Base-by-base conservation (phyloP, 2,329 filamentous ascomycete species). In the Alternaria dauci region DNA sequence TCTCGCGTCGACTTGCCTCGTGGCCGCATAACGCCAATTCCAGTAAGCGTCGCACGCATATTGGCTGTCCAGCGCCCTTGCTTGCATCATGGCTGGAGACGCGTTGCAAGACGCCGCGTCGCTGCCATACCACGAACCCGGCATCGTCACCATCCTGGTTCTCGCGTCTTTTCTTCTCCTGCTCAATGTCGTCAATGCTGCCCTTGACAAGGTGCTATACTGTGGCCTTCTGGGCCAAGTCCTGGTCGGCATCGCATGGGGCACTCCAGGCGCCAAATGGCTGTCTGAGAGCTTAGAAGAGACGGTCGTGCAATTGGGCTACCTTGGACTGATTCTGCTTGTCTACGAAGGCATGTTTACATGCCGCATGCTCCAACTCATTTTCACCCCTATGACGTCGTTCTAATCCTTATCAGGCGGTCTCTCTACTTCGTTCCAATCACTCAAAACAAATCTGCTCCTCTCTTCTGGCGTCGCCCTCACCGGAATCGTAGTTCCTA, bases 211-310 rank as follows among this genome's bases (percentile, higher is more conserved):
- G 14, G 66, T 86, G 0, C 71, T 91, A 0, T 91, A 89, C 73
- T 92, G 90, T 69, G 91, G 90, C 0, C 83, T 93, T 0, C 79
- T 93, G 7, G 91, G 90, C 1, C 89, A 94, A 68, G 83, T 94
- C 14, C 79, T 92, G 8, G 74, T 93, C 18, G 91, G 91, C 12
- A 84, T 92, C 8, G 85, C 87, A 8, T 94, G 86, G 85, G 91
- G 91, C 8, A 84, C 84, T 0, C 90, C 91, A 0, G 89, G 89
- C 1, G 85, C 81, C 3, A 82, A 86, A 72, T 88, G 85, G 84
- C 82, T 94, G 0, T 79, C 81, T 0, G 20, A 58, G 0, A 79
- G 83, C 4, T 76, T 81, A 1, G 83, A 93, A 75, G 71, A 83
- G 18, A 81, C 82, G 0, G 81, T 91, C 28, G 84, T 89, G 23